Evolutionary conservation across 257 asterid species (phyloP).

Genomic region (Penstemon davidsonii): DNA sequence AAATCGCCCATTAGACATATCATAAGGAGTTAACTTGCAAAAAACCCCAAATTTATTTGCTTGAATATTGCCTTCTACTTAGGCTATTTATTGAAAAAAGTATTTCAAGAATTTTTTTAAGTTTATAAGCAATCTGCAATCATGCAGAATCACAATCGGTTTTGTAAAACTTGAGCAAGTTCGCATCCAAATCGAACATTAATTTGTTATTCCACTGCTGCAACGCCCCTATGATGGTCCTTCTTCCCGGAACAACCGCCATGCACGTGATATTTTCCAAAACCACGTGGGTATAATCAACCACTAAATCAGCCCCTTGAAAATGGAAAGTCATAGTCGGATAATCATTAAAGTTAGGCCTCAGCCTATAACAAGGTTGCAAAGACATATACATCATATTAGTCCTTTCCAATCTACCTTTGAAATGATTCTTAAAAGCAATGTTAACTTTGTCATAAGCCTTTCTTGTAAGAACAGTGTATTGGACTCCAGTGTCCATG

Average conservation of each 20-base stretch:
- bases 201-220: constrained; percentile 21
- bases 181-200: constrained; percentile 1
- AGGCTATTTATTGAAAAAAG: no score
- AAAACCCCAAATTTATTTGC: no score
- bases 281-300: neutral
- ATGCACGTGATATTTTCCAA: neutral
- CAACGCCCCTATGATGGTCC: neutral
- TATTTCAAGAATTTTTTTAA: no score
- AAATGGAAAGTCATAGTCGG: constrained; percentile 18
- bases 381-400: neutral
- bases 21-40: no score
- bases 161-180: constrained; percentile 22
- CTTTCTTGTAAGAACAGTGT: neutral
- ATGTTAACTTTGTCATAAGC: constrained; percentile 13
- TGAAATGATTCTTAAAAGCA: constrained; percentile 6
- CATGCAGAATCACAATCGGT: neutral
- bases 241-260: neutral
- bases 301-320: constrained; percentile 18
- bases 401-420: constrained; percentile 11
- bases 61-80: no score
- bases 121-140: no score
- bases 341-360: neutral
- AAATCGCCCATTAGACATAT: no score
- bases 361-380: constrained; percentile 20
- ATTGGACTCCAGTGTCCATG: constrained; percentile 15